Evolutionary conservation across 108 stramenopile genomes (phyloP).

Genomic region (Hondaea fermentalgiana): DNA sequence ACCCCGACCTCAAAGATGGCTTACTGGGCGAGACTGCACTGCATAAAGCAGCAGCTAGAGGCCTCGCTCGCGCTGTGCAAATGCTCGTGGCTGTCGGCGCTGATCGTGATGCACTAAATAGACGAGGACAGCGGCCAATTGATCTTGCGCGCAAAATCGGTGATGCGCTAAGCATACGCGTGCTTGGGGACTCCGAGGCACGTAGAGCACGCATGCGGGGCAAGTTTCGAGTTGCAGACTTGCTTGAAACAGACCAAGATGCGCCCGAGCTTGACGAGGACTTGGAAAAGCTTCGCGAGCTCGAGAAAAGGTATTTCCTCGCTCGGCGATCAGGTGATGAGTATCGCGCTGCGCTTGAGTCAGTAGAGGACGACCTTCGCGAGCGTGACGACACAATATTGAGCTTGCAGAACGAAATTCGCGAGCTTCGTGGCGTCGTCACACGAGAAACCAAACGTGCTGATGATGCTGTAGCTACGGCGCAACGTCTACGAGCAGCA

Average conservation of each 20-base stretch:
- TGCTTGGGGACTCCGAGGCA: background rate
- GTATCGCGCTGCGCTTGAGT: no score
- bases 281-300: background rate
- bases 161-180: background rate
- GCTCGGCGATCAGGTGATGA: no score
- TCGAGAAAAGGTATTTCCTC: background rate
- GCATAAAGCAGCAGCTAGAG: background rate
- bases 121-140: background rate
- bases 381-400: no score
- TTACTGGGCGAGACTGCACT: background rate
- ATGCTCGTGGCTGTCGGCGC: background rate
- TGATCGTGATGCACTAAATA: background rate
- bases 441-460: no score
- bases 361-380: no score
- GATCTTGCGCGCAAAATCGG: background rate
- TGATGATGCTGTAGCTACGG: no score
- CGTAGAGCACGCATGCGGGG: background rate
- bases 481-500: no score
- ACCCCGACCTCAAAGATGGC: background rate
- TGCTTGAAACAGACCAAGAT: background rate
- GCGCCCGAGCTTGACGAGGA: background rate
- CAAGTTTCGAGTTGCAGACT: background rate
- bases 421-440: no score
- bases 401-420: no score
- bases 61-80: background rate